phyloP scores from a whole-genome alignment of 257 asterid species.

The Datura wrightii region DNA sequence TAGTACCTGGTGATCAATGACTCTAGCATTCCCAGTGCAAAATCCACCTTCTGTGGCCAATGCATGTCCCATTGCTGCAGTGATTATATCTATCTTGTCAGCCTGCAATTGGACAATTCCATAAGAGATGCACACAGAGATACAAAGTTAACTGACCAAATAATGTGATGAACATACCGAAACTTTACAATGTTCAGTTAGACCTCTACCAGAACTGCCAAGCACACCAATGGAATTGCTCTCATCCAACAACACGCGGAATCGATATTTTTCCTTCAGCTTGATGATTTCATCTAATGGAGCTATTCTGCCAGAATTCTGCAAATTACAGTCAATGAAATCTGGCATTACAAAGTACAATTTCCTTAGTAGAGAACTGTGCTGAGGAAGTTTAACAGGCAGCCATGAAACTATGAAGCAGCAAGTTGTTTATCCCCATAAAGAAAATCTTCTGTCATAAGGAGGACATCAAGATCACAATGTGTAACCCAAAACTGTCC shows the following conservation, averaged over 20 bases:
- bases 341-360: neutral
- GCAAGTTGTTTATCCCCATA: neutral
- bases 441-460: neutral
- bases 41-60: conserved; percentile 98
- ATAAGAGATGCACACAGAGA: conserved; percentile 26
- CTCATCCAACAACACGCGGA: conserved; percentile 89
- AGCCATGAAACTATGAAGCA: neutral
- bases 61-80: conserved; percentile 97
- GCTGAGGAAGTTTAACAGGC: neutral
- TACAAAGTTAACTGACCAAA: conserved; percentile 34
- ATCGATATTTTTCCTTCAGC: conserved; percentile 84
- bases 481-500: neutral
- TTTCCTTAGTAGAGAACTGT: neutral
- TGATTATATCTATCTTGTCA: conserved; percentile 84
- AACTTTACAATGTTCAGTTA: conserved; percentile 74
- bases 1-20: conserved; percentile 88
- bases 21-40: conserved; percentile 94
- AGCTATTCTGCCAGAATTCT: conserved; percentile 95
- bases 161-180: conserved; percentile 57
- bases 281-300: conserved; percentile 82
- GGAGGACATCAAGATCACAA: neutral
- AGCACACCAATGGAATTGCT: conserved; percentile 93
- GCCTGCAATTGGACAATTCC: conserved; percentile 50
- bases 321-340: conserved; percentile 33
- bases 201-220: conserved; percentile 91